Base-by-base conservation (phyloP, 2,329 filamentous ascomycete species). In the Microcyclospora pomicola region DNA sequence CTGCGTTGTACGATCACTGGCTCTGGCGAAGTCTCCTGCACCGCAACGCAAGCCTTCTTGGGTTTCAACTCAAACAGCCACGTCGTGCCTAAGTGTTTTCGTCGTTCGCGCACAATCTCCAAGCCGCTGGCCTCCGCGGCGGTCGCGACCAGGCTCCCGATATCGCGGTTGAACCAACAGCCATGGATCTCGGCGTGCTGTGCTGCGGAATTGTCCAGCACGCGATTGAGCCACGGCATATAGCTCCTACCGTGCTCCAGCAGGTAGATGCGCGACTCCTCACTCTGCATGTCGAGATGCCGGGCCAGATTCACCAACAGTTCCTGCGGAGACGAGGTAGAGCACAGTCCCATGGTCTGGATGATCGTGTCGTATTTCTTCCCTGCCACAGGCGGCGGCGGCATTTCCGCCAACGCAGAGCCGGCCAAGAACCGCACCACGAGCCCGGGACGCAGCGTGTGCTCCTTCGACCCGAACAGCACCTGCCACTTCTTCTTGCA, bases 151-250 rank as follows among this genome's bases (percentile, higher is more conserved):
- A 70, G 62, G 39, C 54, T 57, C 6, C 61, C 65, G 45, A 70
- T 67, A 38, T 70, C 67, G 44, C 66, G 66, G 45, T 70, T 69
- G 61, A 62, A 69, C 65, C 66, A 70, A 46, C 67, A 70, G 13
- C 67, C 67, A 43, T 68, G 63, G 33, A 61, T 56, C 35, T 67
- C 60, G 1, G 67, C 67, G 45, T 69, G 67, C 41, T 58, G 60
- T 30, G 63, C 54, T 13, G 67, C 67, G 9, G 60, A 53, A 37
- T 59, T 59, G 46, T 69, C 66, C 36, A 70, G 50, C 28, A 67
- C 48, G 9, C 48, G 51, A 51, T 70, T 69, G 44, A 69, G 46
- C 67, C 67, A 69, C 7, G 58, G 45, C 42, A 62, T 62, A 43
- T 67, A 57, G 46, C 60, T 63, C 39, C 62, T 59, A n/a, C 67